phyloP scores from a whole-genome alignment of 805 yeast species.

The Brettanomyces custersianus region DNA sequence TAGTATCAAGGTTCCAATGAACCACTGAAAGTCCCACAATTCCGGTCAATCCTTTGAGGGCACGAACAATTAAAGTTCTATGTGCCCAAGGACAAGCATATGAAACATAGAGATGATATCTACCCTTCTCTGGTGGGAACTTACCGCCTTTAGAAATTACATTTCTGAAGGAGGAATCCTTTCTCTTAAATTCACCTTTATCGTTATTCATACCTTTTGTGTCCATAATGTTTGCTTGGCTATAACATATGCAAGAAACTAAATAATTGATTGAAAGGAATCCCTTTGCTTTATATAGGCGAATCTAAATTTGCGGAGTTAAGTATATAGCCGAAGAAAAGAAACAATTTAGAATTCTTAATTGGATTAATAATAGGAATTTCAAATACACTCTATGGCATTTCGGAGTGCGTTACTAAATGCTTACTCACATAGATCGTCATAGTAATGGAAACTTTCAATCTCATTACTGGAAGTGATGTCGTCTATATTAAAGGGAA shows the following conservation, averaged over 20 bases:
- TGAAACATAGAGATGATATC: slow-evolving; percentile 85
- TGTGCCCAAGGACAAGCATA: slow-evolving; percentile 97
- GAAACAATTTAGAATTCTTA: too few species aligned
- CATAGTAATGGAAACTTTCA: slow-evolving; percentile 7
- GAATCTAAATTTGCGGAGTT: too few species aligned
- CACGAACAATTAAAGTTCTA: slow-evolving; percentile 64
- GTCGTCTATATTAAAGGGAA: slow-evolving; percentile 29
- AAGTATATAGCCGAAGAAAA: too few species aligned
- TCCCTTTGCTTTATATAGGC: too few species aligned
- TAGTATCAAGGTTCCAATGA: slow-evolving; percentile 80
- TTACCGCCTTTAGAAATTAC: slow-evolving; percentile 49
- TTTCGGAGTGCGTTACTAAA: too few species aligned
- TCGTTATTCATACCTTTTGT: too few species aligned
- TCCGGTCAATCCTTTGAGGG: slow-evolving; percentile 62
- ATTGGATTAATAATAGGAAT: too few species aligned
- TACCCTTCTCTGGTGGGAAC: slow-evolving; percentile 62
- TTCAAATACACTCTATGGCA: too few species aligned
- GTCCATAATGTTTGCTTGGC: too few species aligned
- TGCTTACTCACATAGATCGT: too few species aligned
- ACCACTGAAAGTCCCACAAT: slow-evolving; percentile 68
- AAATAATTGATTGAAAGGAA: too few species aligned
- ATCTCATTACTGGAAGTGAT: slow-evolving; percentile 11
- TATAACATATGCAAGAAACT: too few species aligned
- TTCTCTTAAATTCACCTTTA: slow-evolving; percentile 50
- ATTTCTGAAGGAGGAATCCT: slow-evolving; percentile 48